Evolutionary conservation across 129 eudicot genomes (phyloP), one percentile per base, ranked within the genome.

Genomic region (Arctium lappa): DNA sequence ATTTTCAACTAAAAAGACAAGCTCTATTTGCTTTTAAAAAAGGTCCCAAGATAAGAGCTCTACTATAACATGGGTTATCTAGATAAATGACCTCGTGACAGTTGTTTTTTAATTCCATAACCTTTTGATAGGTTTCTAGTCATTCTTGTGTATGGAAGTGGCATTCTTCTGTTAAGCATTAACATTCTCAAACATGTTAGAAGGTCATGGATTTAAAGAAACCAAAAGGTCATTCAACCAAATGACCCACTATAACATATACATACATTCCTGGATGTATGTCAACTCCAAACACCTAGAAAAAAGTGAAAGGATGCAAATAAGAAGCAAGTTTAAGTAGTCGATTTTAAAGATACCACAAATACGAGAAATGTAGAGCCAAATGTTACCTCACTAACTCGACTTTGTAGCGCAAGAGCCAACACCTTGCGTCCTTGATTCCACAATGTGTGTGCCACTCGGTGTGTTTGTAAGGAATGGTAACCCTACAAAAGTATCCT

Each of bases 381-480:
- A 72, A 72, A 22, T 22, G 27, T 22, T 22, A 22, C 27, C 27
- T 22, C 27, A 22, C 27, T 22, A 22, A 22, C 27, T 73, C 95
- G 92, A 84, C 95, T 91, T 86, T 91, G 95, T 76, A 91, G 84
- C 37, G 95, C 92, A 81, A 86, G 84, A 72, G 95, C 92, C 89
- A 91, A 87, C 69, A 91, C 81, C 76, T 81, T 91, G 79, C 92
- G 95, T 29, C 95, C 95, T 83, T 89, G 92, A 75, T 87, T 89
- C 95, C 95, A 91, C 75, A 91, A 76, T 5, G 91, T 81, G 79
- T 91, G 95, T 18, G 95, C 92, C 74, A 91, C 89, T 77, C 92
- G 91, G 82, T 91, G 86, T 62, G 92, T 78, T 91, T 91, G 95
- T 80, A 91, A 83, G 37, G 95, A 89, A 86, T 85, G 95, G 80